These are phyloP conservation scores for Leptomonas pyrrhocoris DNA, from an alignment of 208 protist species.

Conservation along the genomic window DNA sequence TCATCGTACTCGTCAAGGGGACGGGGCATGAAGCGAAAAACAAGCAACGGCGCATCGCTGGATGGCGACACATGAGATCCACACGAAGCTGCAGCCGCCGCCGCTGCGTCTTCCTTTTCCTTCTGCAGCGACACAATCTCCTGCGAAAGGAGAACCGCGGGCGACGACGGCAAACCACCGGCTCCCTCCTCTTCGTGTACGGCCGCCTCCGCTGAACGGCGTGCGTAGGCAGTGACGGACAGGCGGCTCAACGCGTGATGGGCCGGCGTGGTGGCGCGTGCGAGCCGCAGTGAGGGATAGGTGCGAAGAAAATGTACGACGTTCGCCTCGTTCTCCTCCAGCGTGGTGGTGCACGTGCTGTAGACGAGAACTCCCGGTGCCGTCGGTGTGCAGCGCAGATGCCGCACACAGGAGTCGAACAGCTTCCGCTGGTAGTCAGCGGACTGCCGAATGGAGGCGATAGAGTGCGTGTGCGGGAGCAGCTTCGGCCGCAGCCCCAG, in stretches of 20 bases:
- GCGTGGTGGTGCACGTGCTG: slow-evolving; percentile 71
- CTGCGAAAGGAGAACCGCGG: slow-evolving; percentile 22
- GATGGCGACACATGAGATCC: background rate
- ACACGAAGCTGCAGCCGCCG: background rate
- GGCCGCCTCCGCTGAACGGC: background rate
- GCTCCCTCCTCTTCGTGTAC: too few relatives aligned
- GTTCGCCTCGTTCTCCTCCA: slow-evolving; percentile 86
- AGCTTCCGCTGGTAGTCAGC: slow-evolving; percentile 84
- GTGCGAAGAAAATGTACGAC: slow-evolving; percentile 55
- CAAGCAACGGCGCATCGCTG: slow-evolving; percentile 35
- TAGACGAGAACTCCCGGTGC: slow-evolving; percentile 53
- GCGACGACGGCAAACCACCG: background rate
- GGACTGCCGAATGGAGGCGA: slow-evolving; percentile 32
- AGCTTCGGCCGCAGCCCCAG: slow-evolving; percentile 75
- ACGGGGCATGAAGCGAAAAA: slow-evolving; percentile 59
- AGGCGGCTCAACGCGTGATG: slow-evolving; percentile 38
- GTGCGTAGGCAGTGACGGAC: slow-evolving; percentile 18
- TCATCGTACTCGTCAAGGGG: slow-evolving; percentile 9
- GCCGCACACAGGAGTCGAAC: slow-evolving; percentile 56
- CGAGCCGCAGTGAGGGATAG: slow-evolving; percentile 46
- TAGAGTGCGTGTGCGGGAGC: slow-evolving; percentile 46
- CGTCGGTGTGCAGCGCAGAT: slow-evolving; percentile 28
- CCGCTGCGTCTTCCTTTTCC: slow-evolving; percentile 21
- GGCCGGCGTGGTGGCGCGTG: slow-evolving; percentile 37
- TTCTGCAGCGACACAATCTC: slow-evolving; percentile 38